Evolutionary conservation across 345 rosid species (phyloP), one percentile per base, ranked within the genome.

Genomic region (Acer campestre): DNA sequence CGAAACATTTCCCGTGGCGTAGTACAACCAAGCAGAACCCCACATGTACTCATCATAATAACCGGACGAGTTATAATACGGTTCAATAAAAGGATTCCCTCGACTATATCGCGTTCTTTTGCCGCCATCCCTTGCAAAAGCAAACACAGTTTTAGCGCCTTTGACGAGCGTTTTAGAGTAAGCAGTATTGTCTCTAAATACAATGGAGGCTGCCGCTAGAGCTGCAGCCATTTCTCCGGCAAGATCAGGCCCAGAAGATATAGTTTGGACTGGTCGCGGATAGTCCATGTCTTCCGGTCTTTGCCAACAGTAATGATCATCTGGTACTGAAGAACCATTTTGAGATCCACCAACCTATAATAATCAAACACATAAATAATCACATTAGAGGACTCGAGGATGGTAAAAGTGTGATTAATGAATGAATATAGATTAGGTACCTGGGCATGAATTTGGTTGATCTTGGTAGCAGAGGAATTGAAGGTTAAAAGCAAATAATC

Each of bases 281-380:
- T 93, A 93, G 70, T 88, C 85, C 97, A 94, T 93, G 79, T 94
- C 97, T 81, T 93, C 98, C 7, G 97, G 97, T 73, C 90, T 86
- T 68, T 79, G 75, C 97, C 98, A 94, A 79, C 97, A 92, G 81
- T 80, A 83, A 75, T 88, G 92, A 71, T 94, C 96, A 77, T 94
- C 92, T 23, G 96, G 98, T 6, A 82, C 81, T 8, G 81, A 77
- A 3, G 90, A 84, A 48, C 84, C 90, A 62, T 86, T 86, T 4
- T 3, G 80, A 72, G 90, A 81, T 68, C 90, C 94, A 2, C 98
- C 97, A 68, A 94, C 97, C 95, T 90, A 4, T 35, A 35, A 35
- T 4, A 35, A 4, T 35, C 38, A 35, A 4, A 35, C 38, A 35
- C 1, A 35, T 35, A 35, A 4, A 35, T 16, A 59, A 59, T n/a